Conservation (phyloP, 176 grass and related monocot species). For the Avena eriantha region DNA sequence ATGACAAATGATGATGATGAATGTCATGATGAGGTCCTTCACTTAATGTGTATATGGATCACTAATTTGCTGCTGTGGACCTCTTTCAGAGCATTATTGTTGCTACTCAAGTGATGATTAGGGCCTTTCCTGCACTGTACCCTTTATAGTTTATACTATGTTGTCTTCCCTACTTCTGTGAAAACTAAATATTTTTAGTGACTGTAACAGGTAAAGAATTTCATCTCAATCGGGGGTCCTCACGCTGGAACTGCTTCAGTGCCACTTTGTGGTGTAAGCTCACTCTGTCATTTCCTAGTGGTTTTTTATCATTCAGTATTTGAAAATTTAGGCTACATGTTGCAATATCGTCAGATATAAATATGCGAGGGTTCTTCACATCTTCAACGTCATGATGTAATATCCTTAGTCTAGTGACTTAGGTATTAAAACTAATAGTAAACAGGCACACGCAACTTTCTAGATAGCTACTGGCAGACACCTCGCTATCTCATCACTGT, state of each 20-base stretch:
- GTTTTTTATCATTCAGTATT: conserved; percentile 18
- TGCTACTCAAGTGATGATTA: conserved; percentile 26
- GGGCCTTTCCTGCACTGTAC: not conserved
- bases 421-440: conserved; percentile 8
- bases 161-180: not conserved
- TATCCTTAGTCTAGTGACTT: not conserved
- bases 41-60: conserved; percentile 9
- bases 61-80: not conserved
- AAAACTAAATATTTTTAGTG: not conserved
- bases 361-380: not conserved
- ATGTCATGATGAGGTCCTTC: conserved; percentile 1
- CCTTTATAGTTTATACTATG: not conserved
- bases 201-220: conserved; percentile 87
- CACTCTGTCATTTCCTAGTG: conserved; percentile 23
- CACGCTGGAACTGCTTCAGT: conserved; percentile 99
- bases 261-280: conserved; percentile 90
- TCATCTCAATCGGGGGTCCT: conserved; percentile 91
- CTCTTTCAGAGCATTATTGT: conserved; percentile 5
- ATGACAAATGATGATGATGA: not conserved
- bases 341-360: conserved; percentile 12
- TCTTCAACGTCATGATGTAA: not conserved
- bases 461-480: conserved; percentile 16
- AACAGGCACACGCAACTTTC: not conserved
- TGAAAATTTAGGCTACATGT: not conserved
- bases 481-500: not conserved